Percentiles rank a stretch among this genome's conserved stretches.
These are phyloP conservation scores for Wickerhamomyces strasburgensis DNA, from an alignment of 805 yeast genomes.

Conservation along the genomic window DNA sequence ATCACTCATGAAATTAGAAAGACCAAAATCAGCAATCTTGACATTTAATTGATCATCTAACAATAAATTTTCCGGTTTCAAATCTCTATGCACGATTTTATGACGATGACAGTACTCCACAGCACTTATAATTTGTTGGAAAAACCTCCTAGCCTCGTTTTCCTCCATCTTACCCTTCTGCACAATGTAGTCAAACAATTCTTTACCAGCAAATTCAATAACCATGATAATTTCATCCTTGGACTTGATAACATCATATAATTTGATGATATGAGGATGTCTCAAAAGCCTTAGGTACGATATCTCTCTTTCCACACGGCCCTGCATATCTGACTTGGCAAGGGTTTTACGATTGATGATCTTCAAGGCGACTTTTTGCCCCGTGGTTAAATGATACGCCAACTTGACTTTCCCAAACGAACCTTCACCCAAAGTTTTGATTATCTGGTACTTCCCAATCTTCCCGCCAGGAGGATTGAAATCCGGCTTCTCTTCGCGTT, in stretches of 20 bases:
- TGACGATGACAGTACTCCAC: conserved; percentile 95
- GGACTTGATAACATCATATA: conserved; percentile 92
- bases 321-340: conserved; percentile 96
- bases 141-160: conserved; percentile 85
- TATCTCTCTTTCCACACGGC: conserved; percentile 91
- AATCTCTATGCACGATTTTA: conserved; percentile 93
- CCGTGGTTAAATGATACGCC: conserved; percentile 85
- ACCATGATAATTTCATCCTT: conserved; percentile 97
- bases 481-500: conserved; percentile 24
- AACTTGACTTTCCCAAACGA: conserved; percentile 94
- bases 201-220: conserved; percentile 95
- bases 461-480: conserved; percentile 34
- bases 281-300: conserved; percentile 80
- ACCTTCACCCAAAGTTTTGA: conserved; percentile 92
- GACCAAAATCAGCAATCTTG: conserved; percentile 94
- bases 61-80: conserved; percentile 90
- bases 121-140: conserved; percentile 94
- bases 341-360: conserved; percentile 88
- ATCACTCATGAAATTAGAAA: conserved; percentile 94
- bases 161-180: conserved; percentile 92
- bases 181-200: conserved; percentile 90
- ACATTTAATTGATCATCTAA: conserved; percentile 88
- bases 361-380: conserved; percentile 87
- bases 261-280: conserved; percentile 94
- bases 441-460: conserved; percentile 90